Base-by-base conservation (phyloP, 2,329 filamentous ascomycete genomes). In the Colletotrichum chrysophilum region DNA sequence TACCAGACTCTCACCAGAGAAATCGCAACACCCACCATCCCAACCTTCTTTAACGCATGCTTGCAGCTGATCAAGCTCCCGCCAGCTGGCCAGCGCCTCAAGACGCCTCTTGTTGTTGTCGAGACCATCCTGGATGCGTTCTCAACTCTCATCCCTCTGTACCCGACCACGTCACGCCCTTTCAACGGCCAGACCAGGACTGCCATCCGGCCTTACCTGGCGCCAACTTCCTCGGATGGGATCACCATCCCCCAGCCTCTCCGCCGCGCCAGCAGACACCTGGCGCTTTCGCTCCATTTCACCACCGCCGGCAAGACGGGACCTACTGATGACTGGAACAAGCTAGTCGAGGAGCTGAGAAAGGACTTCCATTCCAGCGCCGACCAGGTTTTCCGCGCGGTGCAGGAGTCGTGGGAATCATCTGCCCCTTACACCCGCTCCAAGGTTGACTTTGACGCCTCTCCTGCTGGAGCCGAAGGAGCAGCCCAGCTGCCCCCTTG, bases 1-100 rank as follows among this genome's bases (percentile, higher is more conserved):
- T 96, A 96, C 81, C 95, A 94, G 75, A 97, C 95, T 10, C 88
- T 98, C 69, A 89, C 96, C 60, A 91, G 96, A 79, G 96, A 98
- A 82, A 95, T 98, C 76, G 96, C 94, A 1, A 98, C 96, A 0
- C 95, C 95, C 4, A 94, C 92, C 4, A 86, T 98, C 24, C 92
- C 95, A 2, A 86, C 90, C 2, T 98, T 96, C 80, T 89, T 96
- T 61, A 92, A 91, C 1, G 89, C 93, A 4, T 95, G 94, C 79
- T 84, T 98, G 60, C 92, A 93, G 79, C 88, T 96, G 60, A 85
- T 91, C 81, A 88, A 92, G 78, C 82, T 85, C 1, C 83, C 86
- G 0, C 77, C 81, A 4, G 83, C 87, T 4, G 84, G 83, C 30
- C 85, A 86, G 78, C 78, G 81, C 9, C 79, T 80, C n/a, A 85